Evolutionary conservation across 441 rosid genomes (phyloP).

Genomic region (Adansonia madagascariensis): DNA sequence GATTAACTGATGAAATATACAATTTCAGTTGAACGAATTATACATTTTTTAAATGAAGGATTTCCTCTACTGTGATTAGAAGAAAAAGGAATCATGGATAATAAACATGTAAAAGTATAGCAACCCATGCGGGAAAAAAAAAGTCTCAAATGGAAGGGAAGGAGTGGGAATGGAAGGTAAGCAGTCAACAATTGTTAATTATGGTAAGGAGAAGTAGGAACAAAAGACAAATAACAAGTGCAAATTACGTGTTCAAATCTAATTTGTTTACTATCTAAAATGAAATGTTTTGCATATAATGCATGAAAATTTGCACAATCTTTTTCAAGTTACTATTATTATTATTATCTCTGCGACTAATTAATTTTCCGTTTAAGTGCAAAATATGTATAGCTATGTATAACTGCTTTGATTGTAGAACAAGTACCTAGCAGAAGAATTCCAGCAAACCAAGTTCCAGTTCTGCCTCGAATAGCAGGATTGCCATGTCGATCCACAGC

Average conservation of each 20-base stretch:
- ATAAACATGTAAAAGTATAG: background rate
- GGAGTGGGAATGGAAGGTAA: too few species aligned
- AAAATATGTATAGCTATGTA: background rate
- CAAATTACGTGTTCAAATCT: constrained; percentile 14
- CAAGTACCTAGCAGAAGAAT: constrained; percentile 53
- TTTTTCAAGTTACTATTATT: background rate
- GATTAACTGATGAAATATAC: constrained; percentile 52
- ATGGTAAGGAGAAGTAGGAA: background rate
- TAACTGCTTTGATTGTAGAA: too few species aligned
- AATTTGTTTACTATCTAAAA: background rate
- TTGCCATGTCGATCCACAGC: constrained; percentile 60
- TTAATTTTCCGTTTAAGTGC: background rate
- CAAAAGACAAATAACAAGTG: background rate
- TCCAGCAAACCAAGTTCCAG: constrained; percentile 66
- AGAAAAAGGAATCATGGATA: background rate
- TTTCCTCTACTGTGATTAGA: background rate
- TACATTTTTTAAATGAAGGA: too few species aligned
- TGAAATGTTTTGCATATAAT: background rate
- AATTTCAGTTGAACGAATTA: background rate
- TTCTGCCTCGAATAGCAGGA: constrained; percentile 51
- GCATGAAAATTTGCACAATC: background rate
- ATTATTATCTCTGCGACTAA: background rate
- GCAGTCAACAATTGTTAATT: background rate
- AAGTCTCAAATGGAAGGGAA: background rate
- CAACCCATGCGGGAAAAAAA: background rate